Evolutionary conservation across 2,329 filamentous ascomycete species (phyloP), one percentile per base, ranked within the genome.

Genomic region (Pseudocercospora eumusae): DNA sequence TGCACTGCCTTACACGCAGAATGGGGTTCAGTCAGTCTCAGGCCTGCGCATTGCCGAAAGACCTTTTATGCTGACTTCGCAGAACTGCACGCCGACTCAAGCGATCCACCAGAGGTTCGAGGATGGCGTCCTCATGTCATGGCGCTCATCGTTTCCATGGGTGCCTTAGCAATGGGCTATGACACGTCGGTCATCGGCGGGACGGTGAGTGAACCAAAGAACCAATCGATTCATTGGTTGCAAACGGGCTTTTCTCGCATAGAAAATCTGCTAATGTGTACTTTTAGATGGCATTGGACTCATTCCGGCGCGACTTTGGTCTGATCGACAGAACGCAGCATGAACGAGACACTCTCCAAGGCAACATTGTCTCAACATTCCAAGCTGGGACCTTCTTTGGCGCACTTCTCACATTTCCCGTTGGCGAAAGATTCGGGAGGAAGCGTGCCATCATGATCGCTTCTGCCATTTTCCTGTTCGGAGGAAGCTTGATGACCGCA

Each of bases 111-210:
- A 15, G 83, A 88, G 72, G 85, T 89, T 62, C 88, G 89, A 75
- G 86, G 86, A 72, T 89, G 87, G 86, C 82, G 86, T 60, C 84
- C 87, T 33, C 84, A 88, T 66, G 80, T 82, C 60, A 80, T 89
- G 68, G 86, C 86, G 55, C 85, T 82, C 70, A 84, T 86, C 66
- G 82, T 80, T 18, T 76, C 73, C 7, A 76, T 77, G 74, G 75
- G 74, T 20, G 71, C 74, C 31, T 66, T 78, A 57, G 75, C 75
- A 31, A 77, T 68, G 73, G 66, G 53, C 68, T 64, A 52, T 44
- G 70, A 71, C 54, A 70, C 69, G 10, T 71, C 74, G 28, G 75
- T 78, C 23, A 77, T 78, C 57, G 76, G 76, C 27, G 75, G 75
- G 2, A 77, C 76, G 4, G n/a, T n/a, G n/a, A n/a, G n/a, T n/a